These are phyloP conservation scores for Exophiala lecanii-corni DNA, from an alignment of 2,329 filamentous ascomycete genomes.

Conservation along the genomic window DNA sequence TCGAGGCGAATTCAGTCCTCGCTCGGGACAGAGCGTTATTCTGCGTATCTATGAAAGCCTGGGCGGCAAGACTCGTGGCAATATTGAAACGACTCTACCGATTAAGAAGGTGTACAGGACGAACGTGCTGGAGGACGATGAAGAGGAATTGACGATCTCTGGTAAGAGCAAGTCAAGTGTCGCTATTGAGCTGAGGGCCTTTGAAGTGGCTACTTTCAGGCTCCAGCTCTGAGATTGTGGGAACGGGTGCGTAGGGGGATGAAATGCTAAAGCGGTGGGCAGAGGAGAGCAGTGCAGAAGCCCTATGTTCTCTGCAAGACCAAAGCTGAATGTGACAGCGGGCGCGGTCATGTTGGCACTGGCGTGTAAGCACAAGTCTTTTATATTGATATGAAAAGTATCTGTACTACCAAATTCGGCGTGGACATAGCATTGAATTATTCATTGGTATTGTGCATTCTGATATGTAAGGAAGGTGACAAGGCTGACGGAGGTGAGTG, in stretches of 20 bases:
- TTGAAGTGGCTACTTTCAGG: slow-evolving; percentile 80
- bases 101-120: slow-evolving; percentile 76
- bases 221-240: slow-evolving; percentile 47
- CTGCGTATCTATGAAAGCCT: slow-evolving; percentile 83
- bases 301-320: no score
- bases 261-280: no score
- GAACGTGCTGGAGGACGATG: slow-evolving; percentile 84
- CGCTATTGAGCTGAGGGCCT: slow-evolving; percentile 65
- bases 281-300: no score
- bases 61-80: slow-evolving; percentile 72
- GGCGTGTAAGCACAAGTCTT: no score
- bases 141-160: slow-evolving; percentile 58
- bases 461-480: no score
- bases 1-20: slow-evolving; percentile 54
- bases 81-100: slow-evolving; percentile 62
- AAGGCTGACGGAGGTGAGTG: no score
- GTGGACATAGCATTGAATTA: no score
- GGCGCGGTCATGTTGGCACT: no score
- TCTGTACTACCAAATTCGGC: no score
- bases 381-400: no score
- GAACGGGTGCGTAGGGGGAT: neutral
- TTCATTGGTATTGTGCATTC: no score
- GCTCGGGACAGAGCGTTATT: slow-evolving; percentile 73
- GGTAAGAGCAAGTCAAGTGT: slow-evolving; percentile 42
- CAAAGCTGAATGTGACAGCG: no score